Base-by-base conservation (phyloP, 1,284 basidiomycete genomes). In the Testicularia cyperi region DNA sequence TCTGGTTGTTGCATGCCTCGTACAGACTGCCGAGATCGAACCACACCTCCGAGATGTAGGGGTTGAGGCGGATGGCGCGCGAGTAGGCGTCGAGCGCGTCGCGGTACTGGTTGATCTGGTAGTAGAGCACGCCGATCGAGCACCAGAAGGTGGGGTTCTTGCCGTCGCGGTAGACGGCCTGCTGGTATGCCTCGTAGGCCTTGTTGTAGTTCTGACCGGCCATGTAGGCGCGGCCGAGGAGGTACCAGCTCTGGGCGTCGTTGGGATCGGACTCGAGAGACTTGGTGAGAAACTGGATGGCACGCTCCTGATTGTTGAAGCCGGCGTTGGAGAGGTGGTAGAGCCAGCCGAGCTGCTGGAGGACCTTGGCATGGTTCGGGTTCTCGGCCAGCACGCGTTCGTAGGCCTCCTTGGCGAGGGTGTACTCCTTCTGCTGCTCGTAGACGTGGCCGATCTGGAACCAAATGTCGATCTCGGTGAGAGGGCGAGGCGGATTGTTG, bases 131-230 rank as follows among this genome's bases (percentile, higher is more conserved):
- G 44, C 95, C 94, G 69, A 99, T 99, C 20, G 92, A 96, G 78
- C 95, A 98, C 95, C 94, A 98, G 80, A 97, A 97, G 0, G 94
- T 96, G 0, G 95, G 95, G 77, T 97, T 98, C 62, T 92, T 90
- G 8, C 94, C 92, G 71, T 98, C 94, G 37, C 92, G 87, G 78
- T 98, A 98, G 19, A 98, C 92, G 5, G 94, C 94, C 78, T 99
- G 94, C 75, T 98, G 94, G 75, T 98, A 98, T 0, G 94, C 92
- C 79, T 99, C 92, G 80, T 99, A 98, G 2, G 95, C 95, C 79
- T 97, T 97, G 83, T 95, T 97, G 81, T 95, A 96, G 77, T 96
- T 94, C 78, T 92, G 88, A n/a, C 89, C 90, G 5, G 90, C 89
- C 92, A 98, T 97, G 79, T 94, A 98, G 1, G 94, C 92, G 54